phyloP scores from a whole-genome alignment of 2,329 filamentous ascomycete species.

The Dendrostoma leiphaemia region DNA sequence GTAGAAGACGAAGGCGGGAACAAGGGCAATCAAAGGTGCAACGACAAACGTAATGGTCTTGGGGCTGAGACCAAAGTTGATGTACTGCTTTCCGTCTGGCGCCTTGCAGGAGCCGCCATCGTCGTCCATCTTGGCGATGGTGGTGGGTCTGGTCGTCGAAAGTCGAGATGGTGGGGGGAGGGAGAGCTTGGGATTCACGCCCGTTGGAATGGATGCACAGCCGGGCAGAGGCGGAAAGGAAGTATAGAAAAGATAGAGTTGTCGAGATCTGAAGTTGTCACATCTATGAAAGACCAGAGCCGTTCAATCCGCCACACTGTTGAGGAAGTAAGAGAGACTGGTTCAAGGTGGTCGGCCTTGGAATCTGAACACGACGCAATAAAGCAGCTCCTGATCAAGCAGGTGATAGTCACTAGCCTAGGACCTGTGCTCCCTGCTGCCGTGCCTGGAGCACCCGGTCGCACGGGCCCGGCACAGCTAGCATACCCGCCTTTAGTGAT shows the following conservation, averaged over 20 bases:
- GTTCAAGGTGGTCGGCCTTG: background rate
- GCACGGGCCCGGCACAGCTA: conserved; percentile 5
- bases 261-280: background rate
- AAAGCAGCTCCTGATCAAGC: background rate
- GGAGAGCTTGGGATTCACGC: background rate
- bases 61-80: conserved; percentile 30
- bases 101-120: conserved; percentile 24
- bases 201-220: background rate
- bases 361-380: conserved; percentile 3
- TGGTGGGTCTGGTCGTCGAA: background rate
- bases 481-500: background rate
- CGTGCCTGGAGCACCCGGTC: background rate
- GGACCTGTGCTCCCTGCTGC: background rate
- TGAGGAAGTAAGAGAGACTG: background rate
- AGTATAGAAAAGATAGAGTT: background rate
- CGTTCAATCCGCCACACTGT: background rate
- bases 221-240: background rate
- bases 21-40: conserved; percentile 27
- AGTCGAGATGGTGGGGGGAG: background rate
- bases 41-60: conserved; percentile 26
- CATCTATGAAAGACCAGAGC: conserved; percentile 4
- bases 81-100: conserved; percentile 25
- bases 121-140: conserved; percentile 25
- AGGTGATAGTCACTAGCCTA: conserved; percentile 1
- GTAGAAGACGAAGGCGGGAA: conserved; percentile 31